Base-by-base conservation (phyloP, 495 filamentous ascomycete genomes). In the Aspergillus diversus region DNA sequence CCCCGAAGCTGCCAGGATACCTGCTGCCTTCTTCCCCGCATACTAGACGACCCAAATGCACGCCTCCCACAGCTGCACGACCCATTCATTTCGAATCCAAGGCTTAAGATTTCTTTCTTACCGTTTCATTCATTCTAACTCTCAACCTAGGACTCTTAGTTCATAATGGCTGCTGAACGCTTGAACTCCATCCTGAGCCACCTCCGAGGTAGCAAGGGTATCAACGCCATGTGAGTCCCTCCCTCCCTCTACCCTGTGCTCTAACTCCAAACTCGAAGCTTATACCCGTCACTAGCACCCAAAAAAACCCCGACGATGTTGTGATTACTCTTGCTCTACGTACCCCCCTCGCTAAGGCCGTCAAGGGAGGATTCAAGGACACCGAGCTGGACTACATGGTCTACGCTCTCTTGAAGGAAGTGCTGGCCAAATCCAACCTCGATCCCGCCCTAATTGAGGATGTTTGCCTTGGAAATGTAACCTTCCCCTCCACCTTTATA, bases 301-400 rank as follows among this genome's bases (percentile, higher is more conserved):
- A 91, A 61, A 94, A 97, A 82, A 96, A 94, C 74, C 87, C 93
- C 61, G 95, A 99, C 76, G 95, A 99, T 84, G 84, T 97, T 16
- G 95, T 99, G 64, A 95, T 99, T 66, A 96, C 92, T 15, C 82
- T 91, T 50, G 90, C 90, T 7, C 77, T 92, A 66, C 88, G 92
- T 34, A 93, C 92, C 7, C 90, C 92, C 0, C 81, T 96, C 59
- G 82, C 89, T 63, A 95, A 95, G 78, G 89, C 82, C 31, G 73
- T 74, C 66, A 92, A 92, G 81, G 95, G 95, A 60, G 91, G 94
- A 5, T 89, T 99, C 80, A 97, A 97, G 82, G 95, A 99, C 74
- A 95, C 93, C 16, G 84, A 85, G n/a, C 82, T 97, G 46, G 95
- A 99, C 75, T 90, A 86, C 74, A 80, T 99, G 27, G 76, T 95